A percentile compares a stretch with the other conserved stretches of the same genome.
These are phyloP conservation scores for Fusarium sp. DNA, from an alignment of 2,329 filamentous ascomycete species.

Conservation along the genomic window DNA sequence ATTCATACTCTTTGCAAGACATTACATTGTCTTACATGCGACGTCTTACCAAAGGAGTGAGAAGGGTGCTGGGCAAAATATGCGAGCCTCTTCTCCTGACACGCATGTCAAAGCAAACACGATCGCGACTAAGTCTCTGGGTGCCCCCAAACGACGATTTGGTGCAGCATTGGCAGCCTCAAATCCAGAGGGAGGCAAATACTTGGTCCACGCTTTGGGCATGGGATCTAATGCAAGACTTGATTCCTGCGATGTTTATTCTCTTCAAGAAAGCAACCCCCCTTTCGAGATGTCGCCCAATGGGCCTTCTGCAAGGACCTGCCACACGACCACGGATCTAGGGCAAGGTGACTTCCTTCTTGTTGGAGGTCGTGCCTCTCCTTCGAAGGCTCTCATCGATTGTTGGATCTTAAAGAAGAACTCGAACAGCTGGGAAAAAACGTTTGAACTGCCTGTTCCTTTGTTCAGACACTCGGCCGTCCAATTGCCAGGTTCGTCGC, in stretches of 20 bases:
- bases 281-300: slow-evolving; percentile 44
- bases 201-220: slow-evolving; percentile 58
- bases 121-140: slow-evolving; percentile 13
- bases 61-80: not conserved
- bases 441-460: slow-evolving; percentile 73
- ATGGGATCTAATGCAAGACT: slow-evolving; percentile 58
- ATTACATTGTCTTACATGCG: slow-evolving; percentile 84
- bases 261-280: slow-evolving; percentile 23
- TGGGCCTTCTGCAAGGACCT: slow-evolving; percentile 66
- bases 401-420: slow-evolving; percentile 77
- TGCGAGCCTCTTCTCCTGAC: not conserved
- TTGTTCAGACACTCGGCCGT: slow-evolving; percentile 80
- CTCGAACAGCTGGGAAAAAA: slow-evolving; percentile 68
- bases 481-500: slow-evolving; percentile 59
- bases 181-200: slow-evolving; percentile 55
- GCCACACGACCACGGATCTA: slow-evolving; percentile 79
- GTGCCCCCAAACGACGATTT: slow-evolving; percentile 64
- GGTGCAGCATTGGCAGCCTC: slow-evolving; percentile 62
- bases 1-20: slow-evolving; percentile 83
- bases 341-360: slow-evolving; percentile 70
- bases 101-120: slow-evolving; percentile 19
- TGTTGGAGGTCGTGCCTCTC: slow-evolving; percentile 82
- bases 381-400: slow-evolving; percentile 73
- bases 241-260: slow-evolving; percentile 64
- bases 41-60: slow-evolving; percentile 22